phyloP scores from a whole-genome alignment of 179 eudicot genomes.

The Amaranthus tricolor region DNA sequence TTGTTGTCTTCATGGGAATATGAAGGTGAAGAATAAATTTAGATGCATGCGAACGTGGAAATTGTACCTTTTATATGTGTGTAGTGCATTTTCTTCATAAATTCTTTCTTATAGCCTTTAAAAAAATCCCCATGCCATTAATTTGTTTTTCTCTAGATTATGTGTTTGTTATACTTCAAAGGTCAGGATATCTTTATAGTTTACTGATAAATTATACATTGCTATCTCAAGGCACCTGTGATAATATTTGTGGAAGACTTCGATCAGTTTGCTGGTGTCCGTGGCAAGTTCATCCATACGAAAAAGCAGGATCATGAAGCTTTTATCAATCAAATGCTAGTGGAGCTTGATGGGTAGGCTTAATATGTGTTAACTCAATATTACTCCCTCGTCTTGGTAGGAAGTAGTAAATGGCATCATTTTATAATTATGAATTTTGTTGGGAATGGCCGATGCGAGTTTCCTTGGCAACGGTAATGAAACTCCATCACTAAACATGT shows the following conservation, averaged over 20 bases:
- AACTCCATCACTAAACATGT: too few species aligned
- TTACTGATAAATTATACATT: slow-evolving; percentile 17
- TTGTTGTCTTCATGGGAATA: not conserved
- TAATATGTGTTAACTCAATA: not conserved
- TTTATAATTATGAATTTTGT: too few species aligned
- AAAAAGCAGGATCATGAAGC: slow-evolving; percentile 96
- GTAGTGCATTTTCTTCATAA: not conserved
- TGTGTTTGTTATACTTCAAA: not conserved
- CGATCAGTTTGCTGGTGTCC: slow-evolving; percentile 91
- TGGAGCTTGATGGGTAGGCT: slow-evolving; percentile 92
- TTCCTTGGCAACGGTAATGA: too few species aligned
- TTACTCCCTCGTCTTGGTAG: not conserved
- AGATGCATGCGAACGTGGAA: not conserved
- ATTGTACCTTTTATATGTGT: not conserved
- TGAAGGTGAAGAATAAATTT: not conserved
- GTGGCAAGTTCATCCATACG: slow-evolving; percentile 83
- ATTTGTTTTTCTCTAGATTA: not conserved
- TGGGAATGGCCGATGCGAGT: too few species aligned
- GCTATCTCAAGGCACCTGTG: slow-evolving; percentile 74
- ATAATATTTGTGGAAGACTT: slow-evolving; percentile 92
- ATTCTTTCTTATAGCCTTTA: not conserved
- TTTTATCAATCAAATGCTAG: slow-evolving; percentile 93
- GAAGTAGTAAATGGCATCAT: too few species aligned
- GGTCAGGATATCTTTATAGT: not conserved
- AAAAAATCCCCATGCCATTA: not conserved